Conservation (phyloP, 805 yeast genomes). For the Kurtzmaniella cleridarum region DNA sequence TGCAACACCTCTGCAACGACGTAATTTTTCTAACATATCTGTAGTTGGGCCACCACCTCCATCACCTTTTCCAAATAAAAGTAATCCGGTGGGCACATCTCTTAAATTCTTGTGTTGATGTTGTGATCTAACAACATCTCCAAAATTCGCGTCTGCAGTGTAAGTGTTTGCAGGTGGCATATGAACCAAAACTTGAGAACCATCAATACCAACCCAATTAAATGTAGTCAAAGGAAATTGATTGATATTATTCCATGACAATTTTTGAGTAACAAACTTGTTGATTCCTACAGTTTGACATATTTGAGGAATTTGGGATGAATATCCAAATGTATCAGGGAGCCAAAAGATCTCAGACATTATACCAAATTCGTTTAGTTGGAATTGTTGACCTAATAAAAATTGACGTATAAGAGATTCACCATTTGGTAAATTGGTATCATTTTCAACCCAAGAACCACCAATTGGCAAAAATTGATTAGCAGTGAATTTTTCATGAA, state of each 20-base stretch:
- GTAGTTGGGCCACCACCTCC: constrained; percentile 99
- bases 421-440: constrained; percentile 92
- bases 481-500: constrained; percentile 60
- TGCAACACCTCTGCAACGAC: constrained; percentile 85
- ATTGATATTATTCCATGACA: constrained; percentile 95
- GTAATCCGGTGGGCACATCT: constrained; percentile 71
- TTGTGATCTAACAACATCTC: constrained; percentile 80
- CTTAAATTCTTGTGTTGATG: constrained; percentile 80
- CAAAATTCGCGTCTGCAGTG: constrained; percentile 89
- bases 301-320: constrained; percentile 91
- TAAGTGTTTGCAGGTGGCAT: constrained; percentile 98
- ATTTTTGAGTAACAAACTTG: constrained; percentile 84
- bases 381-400: constrained; percentile 83
- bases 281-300: constrained; percentile 83
- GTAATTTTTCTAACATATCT: constrained; percentile 86
- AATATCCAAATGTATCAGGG: constrained; percentile 96
- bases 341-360: constrained; percentile 83
- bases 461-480: constrained; percentile 88
- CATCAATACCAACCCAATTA: constrained; percentile 94
- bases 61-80: constrained; percentile 91
- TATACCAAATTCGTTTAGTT: constrained; percentile 70
- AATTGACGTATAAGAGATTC: constrained; percentile 88
- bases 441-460: constrained; percentile 98
- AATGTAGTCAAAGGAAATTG: constrained; percentile 85
- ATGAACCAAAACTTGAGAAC: constrained; percentile 87